Percentiles rank a stretch among this genome's conserved stretches.
Evolutionary conservation across 192 early-diverging fungal species (phyloP).

Genomic region (Paraglomus brasilianum): DNA sequence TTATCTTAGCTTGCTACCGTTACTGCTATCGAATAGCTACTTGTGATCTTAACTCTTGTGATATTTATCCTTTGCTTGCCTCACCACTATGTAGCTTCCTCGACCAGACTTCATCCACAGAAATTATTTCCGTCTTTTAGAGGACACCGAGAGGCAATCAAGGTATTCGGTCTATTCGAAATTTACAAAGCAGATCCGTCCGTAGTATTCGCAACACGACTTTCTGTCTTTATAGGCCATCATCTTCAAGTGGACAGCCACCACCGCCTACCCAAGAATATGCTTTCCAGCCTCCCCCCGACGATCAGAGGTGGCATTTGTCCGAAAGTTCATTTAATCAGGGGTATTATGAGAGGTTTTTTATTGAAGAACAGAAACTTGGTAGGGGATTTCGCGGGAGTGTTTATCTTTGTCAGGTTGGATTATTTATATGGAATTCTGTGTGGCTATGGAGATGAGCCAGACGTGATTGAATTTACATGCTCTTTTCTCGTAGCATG

Average conservation of each 20-base stretch:
- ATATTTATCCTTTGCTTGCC: constrained; percentile 2
- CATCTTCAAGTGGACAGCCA: constrained; percentile 19
- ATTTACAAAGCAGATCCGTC: neutral
- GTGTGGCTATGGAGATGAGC: constrained; percentile 69
- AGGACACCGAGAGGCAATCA: constrained; percentile 27
- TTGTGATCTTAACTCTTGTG: neutral
- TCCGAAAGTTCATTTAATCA: constrained; percentile 81
- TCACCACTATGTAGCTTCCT: constrained; percentile 21
- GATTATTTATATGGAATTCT: constrained; percentile 53
- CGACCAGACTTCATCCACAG: constrained; percentile 43
- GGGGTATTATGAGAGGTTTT: constrained; percentile 94
- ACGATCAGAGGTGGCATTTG: constrained; percentile 29
- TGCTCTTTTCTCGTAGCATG: constrained; percentile 44
- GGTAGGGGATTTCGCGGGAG: constrained; percentile 88
- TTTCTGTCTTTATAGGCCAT: constrained; percentile 16
- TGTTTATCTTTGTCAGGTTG: constrained; percentile 81
- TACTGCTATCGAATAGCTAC: neutral
- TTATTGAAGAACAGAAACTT: constrained; percentile 82
- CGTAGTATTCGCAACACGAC: constrained; percentile 10
- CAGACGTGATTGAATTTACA: constrained; percentile 29
- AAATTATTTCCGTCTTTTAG: constrained; percentile 61
- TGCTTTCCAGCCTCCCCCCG: neutral
- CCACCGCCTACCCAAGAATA: constrained; percentile 20
- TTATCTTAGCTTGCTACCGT: neutral
- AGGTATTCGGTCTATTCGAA: neutral